phyloP scores from a whole-genome alignment of 169 alveolate genomes.

The Condylostoma magnum region DNA sequence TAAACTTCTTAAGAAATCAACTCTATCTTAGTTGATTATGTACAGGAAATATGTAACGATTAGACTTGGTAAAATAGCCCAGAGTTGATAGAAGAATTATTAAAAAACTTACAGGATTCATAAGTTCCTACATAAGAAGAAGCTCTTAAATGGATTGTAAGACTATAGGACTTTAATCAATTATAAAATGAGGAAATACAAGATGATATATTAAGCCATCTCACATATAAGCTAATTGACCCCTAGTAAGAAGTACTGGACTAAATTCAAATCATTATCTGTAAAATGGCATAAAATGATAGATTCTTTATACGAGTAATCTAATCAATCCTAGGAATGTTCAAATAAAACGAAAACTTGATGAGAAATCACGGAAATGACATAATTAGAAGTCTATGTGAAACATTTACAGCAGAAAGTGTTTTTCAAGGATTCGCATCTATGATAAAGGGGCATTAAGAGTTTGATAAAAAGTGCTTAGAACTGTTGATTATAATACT shows the following conservation, averaged over 20 bases:
- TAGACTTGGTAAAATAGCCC: no score
- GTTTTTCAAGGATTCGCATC: constrained; percentile 9
- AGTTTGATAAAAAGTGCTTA: not conserved
- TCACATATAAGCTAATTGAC: not conserved
- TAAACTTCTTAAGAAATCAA: constrained; percentile 7
- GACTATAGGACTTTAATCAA: no score
- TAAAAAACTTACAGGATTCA: no score
- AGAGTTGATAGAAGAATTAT: no score
- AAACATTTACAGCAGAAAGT: not conserved
- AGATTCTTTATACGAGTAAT: not conserved
- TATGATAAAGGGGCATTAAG: not conserved
- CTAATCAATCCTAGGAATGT: not conserved
- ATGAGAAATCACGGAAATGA: not conserved
- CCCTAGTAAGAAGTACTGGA: not conserved
- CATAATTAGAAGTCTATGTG: constrained; percentile 3
- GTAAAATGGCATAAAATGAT: constrained; percentile 9
- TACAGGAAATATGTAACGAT: no score
- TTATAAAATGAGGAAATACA: no score
- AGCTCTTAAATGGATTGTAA: no score
- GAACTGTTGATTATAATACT: not conserved
- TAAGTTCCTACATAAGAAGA: no score
- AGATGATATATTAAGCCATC: no score
- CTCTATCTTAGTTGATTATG: not conserved
- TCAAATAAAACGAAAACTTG: not conserved
- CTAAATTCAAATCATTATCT: not conserved